Percentiles rank a stretch among this genome's conserved stretches.
phyloP scores from a whole-genome alignment of 441 rosid species.

The Populus hybrid region DNA sequence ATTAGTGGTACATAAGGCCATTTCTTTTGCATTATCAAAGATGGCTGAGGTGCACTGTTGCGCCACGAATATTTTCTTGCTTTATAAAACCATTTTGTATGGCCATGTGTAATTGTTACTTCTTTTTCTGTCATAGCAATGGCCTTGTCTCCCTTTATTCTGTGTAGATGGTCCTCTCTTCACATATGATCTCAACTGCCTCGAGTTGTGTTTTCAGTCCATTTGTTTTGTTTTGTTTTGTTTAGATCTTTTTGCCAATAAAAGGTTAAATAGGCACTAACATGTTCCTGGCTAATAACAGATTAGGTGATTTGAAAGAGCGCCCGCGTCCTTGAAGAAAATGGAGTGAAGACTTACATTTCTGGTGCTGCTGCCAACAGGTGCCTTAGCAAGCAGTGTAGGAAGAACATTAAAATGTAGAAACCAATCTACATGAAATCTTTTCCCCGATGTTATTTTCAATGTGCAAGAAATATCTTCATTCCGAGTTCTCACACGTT shows the following conservation, averaged over 20 bases:
- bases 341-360: constrained; percentile 5
- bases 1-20: neutral
- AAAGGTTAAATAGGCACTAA: neutral
- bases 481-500: too few relatives aligned
- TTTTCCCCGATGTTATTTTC: neutral
- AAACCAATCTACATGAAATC: neutral
- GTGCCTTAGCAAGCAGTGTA: neutral
- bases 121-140: neutral
- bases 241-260: neutral
- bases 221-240: too few relatives aligned
- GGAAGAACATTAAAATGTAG: constrained; percentile 8
- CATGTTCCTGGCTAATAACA: constrained; percentile 30
- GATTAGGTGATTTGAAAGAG: constrained; percentile 61
- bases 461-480: neutral
- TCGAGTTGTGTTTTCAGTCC: neutral
- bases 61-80: neutral
- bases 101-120: neutral
- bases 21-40: neutral
- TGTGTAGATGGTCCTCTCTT: neutral
- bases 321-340: constrained; percentile 45
- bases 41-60: neutral
- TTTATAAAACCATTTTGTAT: neutral
- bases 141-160: too few relatives aligned
- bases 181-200: neutral
- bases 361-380: neutral